A percentile compares a stretch with the other conserved stretches of the same genome.
phyloP scores from a whole-genome alignment of 257 asterid species.

The Penstemon newberryi region DNA sequence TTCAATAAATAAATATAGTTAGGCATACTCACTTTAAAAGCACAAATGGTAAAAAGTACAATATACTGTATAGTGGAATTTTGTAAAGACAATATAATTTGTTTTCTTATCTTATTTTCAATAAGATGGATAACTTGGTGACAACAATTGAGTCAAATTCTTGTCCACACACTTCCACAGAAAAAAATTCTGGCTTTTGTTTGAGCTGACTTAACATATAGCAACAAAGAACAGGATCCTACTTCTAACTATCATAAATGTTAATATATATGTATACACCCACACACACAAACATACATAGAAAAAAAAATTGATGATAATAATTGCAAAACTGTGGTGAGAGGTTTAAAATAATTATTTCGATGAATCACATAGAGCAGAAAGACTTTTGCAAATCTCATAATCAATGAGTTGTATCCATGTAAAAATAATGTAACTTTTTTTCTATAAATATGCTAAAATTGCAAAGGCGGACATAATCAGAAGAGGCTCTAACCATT shows the following conservation, averaged over 20 bases:
- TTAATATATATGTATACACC: too few species aligned
- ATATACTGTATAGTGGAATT: not conserved
- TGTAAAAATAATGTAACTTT: not conserved
- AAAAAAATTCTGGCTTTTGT: not conserved
- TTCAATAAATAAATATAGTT: not conserved
- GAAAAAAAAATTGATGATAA: too few species aligned
- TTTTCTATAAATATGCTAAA: not conserved
- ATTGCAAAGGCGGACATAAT: not conserved
- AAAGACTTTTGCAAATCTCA: slow-evolving; percentile 13
- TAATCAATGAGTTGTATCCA: not conserved
- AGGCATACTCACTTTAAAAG: not conserved
- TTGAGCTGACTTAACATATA: not conserved
- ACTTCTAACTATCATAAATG: not conserved
- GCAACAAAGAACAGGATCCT: slow-evolving; percentile 15
- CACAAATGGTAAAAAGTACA: not conserved
- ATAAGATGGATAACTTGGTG: not conserved
- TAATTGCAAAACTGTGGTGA: not conserved
- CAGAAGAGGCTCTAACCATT: too few species aligned
- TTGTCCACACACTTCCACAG: too few species aligned
- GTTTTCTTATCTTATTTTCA: not conserved
- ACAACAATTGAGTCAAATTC: slow-evolving; percentile 12
- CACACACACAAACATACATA: too few species aligned
- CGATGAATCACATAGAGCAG: not conserved
- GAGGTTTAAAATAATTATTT: slow-evolving; percentile 6
- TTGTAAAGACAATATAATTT: not conserved